A percentile compares a stretch with the other conserved stretches of the same genome.
Conservation (phyloP, 2,329 filamentous ascomycete species). For the Metarhizium robertsii region DNA sequence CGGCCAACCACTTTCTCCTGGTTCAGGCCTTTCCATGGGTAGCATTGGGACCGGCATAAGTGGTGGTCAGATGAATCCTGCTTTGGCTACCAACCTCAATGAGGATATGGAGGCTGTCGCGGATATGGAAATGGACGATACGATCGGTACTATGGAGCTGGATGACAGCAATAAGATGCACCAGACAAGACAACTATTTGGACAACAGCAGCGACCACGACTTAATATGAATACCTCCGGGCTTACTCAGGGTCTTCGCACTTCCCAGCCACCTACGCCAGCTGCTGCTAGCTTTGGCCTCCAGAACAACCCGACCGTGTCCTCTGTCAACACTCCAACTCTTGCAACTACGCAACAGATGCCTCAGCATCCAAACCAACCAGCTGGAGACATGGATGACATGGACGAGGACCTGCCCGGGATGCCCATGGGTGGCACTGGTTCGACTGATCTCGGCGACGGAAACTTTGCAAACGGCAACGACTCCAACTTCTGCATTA, state of each 20-base stretch:
- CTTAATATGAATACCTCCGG: constrained; percentile 75
- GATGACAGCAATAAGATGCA: constrained; percentile 57
- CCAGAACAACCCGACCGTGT: constrained; percentile 91
- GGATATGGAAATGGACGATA: constrained; percentile 96
- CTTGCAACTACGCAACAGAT: constrained; percentile 73
- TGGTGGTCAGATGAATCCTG: constrained; percentile 30
- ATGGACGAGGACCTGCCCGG: constrained; percentile 66
- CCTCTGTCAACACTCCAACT: constrained; percentile 91
- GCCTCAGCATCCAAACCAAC: constrained; percentile 47
- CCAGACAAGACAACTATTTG: constrained; percentile 60
- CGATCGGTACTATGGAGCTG: constrained; percentile 56
- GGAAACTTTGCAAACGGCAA: constrained; percentile 40
- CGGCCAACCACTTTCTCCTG: constrained; percentile 23
- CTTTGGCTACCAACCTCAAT: constrained; percentile 28
- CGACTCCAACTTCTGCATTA: constrained; percentile 56
- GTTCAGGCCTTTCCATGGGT: constrained; percentile 29
- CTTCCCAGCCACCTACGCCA: constrained; percentile 79
- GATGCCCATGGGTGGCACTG: constrained; percentile 52
- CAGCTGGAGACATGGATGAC: constrained; percentile 44
- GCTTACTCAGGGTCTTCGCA: constrained; percentile 67
- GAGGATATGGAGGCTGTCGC: constrained; percentile 78
- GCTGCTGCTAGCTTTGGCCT: constrained; percentile 68
- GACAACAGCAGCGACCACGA: constrained; percentile 55
- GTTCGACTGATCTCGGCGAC: constrained; percentile 39
- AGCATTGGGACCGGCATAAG: constrained; percentile 19